Conservation (phyloP, 192 early-diverging fungal species). For the Podila clonocystis region DNA sequence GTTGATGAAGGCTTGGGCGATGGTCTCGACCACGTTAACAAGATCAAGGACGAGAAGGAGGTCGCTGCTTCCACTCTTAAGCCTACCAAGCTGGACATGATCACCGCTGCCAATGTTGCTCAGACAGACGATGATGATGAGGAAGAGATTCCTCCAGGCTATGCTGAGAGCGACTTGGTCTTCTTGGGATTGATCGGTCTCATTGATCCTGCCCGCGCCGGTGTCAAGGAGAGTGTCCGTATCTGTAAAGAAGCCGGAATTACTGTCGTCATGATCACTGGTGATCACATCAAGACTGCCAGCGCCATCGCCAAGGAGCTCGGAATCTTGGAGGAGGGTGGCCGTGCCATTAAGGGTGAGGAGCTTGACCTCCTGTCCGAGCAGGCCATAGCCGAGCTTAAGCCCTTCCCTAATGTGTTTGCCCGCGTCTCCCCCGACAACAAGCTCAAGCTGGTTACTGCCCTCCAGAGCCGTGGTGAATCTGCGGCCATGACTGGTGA, state of each 20-base stretch:
- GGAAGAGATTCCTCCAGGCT: slow-evolving; percentile 52
- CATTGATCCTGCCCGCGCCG: slow-evolving; percentile 89
- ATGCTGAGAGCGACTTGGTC: slow-evolving; percentile 71
- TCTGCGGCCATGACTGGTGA: slow-evolving; percentile 93
- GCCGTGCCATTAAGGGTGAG: slow-evolving; percentile 84
- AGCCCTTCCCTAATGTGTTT: slow-evolving; percentile 94
- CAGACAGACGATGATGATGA: slow-evolving; percentile 40
- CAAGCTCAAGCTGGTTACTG: slow-evolving; percentile 94
- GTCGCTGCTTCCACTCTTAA: slow-evolving; percentile 31
- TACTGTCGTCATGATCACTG: slow-evolving; percentile 96
- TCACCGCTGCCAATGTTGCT: slow-evolving; percentile 51
- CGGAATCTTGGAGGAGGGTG: slow-evolving; percentile 70
- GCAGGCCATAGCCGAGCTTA: slow-evolving; percentile 79
- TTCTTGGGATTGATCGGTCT: slow-evolving; percentile 93
- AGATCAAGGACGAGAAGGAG: slow-evolving; percentile 63
- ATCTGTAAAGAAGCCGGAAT: slow-evolving; percentile 91
- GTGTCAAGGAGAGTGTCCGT: slow-evolving; percentile 80
- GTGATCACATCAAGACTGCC: slow-evolving; percentile 94
- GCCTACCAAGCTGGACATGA: slow-evolving; percentile 30
- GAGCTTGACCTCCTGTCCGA: slow-evolving; percentile 93
- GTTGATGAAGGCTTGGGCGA: slow-evolving; percentile 2
- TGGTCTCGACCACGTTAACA: slow-evolving; percentile 51
- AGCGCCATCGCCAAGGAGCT: slow-evolving; percentile 89
- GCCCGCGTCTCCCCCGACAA: slow-evolving; percentile 95
- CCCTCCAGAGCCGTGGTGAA: slow-evolving; percentile 80